A percentile compares a stretch with the other conserved stretches of the same genome.
These are phyloP conservation scores for Quillaja saponaria DNA, from an alignment of 306 rosid species.

Conservation along the genomic window DNA sequence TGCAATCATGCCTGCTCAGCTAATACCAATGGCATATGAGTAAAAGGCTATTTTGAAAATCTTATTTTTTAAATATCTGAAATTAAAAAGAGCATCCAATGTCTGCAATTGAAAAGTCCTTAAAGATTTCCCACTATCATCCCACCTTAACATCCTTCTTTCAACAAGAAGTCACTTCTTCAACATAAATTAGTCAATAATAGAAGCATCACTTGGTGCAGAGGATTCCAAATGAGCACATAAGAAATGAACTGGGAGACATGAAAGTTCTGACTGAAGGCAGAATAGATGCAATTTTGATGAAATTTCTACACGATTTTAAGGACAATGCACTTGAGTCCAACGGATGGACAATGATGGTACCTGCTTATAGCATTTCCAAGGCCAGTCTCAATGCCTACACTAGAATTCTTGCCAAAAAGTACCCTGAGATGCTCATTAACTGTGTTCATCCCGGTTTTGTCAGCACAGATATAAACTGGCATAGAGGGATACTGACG, in stretches of 20 bases:
- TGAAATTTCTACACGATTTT: constrained; percentile 41
- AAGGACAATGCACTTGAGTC: constrained; percentile 48
- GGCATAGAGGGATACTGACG: constrained; percentile 47
- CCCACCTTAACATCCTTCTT: too few species aligned
- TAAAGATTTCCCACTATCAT: too few species aligned
- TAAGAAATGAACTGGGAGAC: constrained; percentile 46
- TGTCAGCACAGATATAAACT: constrained; percentile 49
- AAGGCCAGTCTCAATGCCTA: constrained; percentile 53
- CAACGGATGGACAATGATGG: constrained; percentile 61
- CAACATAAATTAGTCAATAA: not conserved
- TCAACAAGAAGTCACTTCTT: too few species aligned
- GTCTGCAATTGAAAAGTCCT: too few species aligned
- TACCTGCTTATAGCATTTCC: constrained; percentile 58
- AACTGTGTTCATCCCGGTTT: constrained; percentile 66
- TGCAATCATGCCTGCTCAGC: too few species aligned
- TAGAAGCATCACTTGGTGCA: constrained; percentile 23
- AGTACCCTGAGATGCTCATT: constrained; percentile 43
- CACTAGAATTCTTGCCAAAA: constrained; percentile 54
- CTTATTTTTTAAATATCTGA: too few species aligned
- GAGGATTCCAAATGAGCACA: constrained; percentile 52
- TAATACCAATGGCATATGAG: too few species aligned
- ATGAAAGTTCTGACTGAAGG: constrained; percentile 44
- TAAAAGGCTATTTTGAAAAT: too few species aligned
- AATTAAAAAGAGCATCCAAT: too few species aligned
- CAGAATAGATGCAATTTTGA: constrained; percentile 49